phyloP scores from a whole-genome alignment of 345 rosid species.

The Sonneratia alba region DNA sequence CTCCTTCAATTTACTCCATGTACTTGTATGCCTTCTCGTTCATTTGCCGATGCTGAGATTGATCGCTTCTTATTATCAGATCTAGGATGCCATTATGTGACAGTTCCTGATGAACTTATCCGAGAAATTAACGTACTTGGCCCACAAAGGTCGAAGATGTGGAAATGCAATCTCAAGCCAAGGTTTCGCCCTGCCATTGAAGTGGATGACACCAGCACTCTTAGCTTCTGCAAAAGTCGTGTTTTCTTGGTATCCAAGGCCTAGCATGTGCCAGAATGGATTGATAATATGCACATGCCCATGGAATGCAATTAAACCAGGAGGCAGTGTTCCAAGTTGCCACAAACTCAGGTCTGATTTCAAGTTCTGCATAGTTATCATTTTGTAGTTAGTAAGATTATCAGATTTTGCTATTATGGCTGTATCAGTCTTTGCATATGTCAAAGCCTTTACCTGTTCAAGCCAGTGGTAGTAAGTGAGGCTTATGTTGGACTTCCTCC shows the following conservation, averaged over 20 bases:
- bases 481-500: slow-evolving; percentile 91
- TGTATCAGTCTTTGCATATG: background rate
- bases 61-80: slow-evolving; percentile 10
- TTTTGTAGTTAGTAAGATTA: background rate
- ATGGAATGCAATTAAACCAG: slow-evolving; percentile 83
- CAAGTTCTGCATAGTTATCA: slow-evolving; percentile 53
- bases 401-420: background rate
- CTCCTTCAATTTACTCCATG: slow-evolving; percentile 2
- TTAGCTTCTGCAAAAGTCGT: slow-evolving; percentile 53
- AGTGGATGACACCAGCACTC: slow-evolving; percentile 83
- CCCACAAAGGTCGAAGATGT: slow-evolving; percentile 73
- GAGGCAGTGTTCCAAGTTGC: slow-evolving; percentile 94
- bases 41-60: slow-evolving; percentile 2
- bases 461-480: slow-evolving; percentile 86
- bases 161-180: slow-evolving; percentile 97
- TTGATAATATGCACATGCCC: slow-evolving; percentile 74
- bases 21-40: background rate
- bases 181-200: slow-evolving; percentile 96
- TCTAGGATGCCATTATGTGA: slow-evolving; percentile 52
- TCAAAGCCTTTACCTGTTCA: slow-evolving; percentile 47
- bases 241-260: slow-evolving; percentile 85
- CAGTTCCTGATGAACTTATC: slow-evolving; percentile 87
- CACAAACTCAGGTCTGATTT: slow-evolving; percentile 92
- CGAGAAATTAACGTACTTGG: slow-evolving; percentile 67
- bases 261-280: slow-evolving; percentile 98